Evolutionary conservation across 176 grass and related monocot species (phyloP), one percentile per base, ranked within the genome.

Genomic region (Areca catechu): DNA sequence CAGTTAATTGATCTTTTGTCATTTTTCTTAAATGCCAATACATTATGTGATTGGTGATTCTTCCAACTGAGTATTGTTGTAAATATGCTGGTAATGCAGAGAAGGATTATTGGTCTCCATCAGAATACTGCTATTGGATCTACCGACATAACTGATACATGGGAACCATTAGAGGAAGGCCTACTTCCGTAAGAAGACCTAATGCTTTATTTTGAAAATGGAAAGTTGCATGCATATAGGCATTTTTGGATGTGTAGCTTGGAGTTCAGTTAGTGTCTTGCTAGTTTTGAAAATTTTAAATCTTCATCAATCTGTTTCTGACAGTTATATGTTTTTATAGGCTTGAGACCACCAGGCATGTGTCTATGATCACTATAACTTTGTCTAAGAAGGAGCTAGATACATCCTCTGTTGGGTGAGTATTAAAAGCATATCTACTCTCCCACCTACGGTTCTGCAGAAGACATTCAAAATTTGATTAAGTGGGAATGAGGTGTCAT

Each of bases 151-250:
- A 98, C 93, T 19, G 93, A 98, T 65, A 98, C 68, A 49, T 98
- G 93, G 93, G 93, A 98, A 71, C 93, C 93, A 20, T 67, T 98
- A 48, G 93, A 98, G 81, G 93, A 98, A 88, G 93, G 93, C 72
- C 28, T 98, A 56, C 93, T 98, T 25, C 93, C 93, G 93, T 98
- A 85, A 82, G 82, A 59, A 81, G 51, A 28, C 22, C 19, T n/a
- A 16, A 34, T n/a, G 24, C 56, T 52, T 62, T 60, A 0, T 58
- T 68, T 65, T 17, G 16, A 14, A 30, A 74, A 37, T 62, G 48
- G 15, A 61, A 19, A 15, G 18, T 48, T 67, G 19, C 56, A 53
- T 20, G 51, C 30, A 29, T n/a, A 22, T 37, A 6, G 20, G 23
- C 48, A 4, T 70, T 1, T 19, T 48, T 60, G 22, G 34, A 15